Evolutionary conservation across 352 stramenopile species (phyloP).

Genomic region (Pseudoperonospora humuli): DNA sequence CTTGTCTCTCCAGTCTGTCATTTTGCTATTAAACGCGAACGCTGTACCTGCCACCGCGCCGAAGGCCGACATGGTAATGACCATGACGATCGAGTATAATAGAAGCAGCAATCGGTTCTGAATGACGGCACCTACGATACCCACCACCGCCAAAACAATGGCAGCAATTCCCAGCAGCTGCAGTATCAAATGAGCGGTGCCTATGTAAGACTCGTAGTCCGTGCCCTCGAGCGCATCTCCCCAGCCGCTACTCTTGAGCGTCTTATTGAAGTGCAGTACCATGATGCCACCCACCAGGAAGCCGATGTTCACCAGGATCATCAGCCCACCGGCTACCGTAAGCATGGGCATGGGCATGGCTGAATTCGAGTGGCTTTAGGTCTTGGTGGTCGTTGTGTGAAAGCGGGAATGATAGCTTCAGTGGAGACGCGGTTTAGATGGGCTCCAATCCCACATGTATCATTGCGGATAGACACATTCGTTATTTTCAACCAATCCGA

Average conservation of each 20-base stretch:
- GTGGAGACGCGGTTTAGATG: too few species aligned
- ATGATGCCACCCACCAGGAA: constrained; percentile 59
- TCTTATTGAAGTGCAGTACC: constrained; percentile 53
- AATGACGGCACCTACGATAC: constrained; percentile 55
- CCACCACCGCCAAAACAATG: constrained; percentile 54
- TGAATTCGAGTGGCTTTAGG: too few species aligned
- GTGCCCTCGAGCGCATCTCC: constrained; percentile 64
- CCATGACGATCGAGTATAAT: constrained; percentile 67
- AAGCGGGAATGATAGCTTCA: too few species aligned
- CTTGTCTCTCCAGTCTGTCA: constrained; percentile 43
- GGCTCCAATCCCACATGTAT: too few species aligned
- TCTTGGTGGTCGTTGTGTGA: neutral
- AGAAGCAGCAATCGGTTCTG: constrained; percentile 63
- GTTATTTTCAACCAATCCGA: too few species aligned
- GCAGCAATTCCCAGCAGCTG: constrained; percentile 43
- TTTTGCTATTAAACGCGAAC: constrained; percentile 68
- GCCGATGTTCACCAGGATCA: constrained; percentile 70
- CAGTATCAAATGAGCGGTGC: constrained; percentile 37
- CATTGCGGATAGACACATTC: too few species aligned
- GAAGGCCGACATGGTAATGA: constrained; percentile 63
- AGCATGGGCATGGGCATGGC: constrained; percentile 23
- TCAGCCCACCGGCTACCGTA: constrained; percentile 40
- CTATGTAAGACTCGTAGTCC: constrained; percentile 48
- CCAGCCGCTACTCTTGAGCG: constrained; percentile 59
- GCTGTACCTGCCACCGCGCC: constrained; percentile 56